phyloP scores from a whole-genome alignment of 169 alveolate genomes.

The Blepharisma undulans region DNA sequence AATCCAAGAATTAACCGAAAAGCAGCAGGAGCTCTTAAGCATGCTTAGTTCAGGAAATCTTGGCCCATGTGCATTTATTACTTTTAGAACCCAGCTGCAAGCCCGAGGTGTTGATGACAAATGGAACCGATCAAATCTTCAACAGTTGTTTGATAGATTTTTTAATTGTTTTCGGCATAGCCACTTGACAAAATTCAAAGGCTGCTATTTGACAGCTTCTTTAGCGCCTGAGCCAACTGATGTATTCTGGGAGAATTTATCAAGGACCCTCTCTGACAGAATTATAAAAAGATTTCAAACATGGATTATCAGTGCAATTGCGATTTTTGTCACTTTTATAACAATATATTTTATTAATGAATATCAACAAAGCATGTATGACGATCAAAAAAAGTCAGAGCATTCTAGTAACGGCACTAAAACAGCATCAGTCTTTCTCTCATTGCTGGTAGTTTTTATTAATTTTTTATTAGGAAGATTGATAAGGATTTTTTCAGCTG shows the following conservation, averaged over 20 bases:
- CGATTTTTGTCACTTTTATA: conserved; percentile 41
- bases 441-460: conserved; percentile 49
- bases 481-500: conserved; percentile 44
- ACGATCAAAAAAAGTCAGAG: neutral
- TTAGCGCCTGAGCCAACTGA: conserved; percentile 72
- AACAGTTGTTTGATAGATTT: neutral
- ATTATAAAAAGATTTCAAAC: conserved; percentile 22
- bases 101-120: neutral
- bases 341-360: conserved; percentile 30
- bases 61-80: conserved; percentile 6
- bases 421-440: conserved; percentile 42
- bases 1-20: conserved; percentile 16
- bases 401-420: conserved; percentile 17
- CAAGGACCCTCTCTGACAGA: conserved; percentile 23
- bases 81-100: neutral
- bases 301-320: conserved; percentile 2
- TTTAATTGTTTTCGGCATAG: neutral
- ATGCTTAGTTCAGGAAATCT: neutral
- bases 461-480: conserved; percentile 42
- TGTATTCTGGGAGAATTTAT: conserved; percentile 66
- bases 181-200: neutral
- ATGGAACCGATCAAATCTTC: neutral
- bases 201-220: neutral
- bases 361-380: neutral
- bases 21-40: neutral